Conservation (phyloP, 495 filamentous ascomycete species). For the Podospora comata region DNA sequence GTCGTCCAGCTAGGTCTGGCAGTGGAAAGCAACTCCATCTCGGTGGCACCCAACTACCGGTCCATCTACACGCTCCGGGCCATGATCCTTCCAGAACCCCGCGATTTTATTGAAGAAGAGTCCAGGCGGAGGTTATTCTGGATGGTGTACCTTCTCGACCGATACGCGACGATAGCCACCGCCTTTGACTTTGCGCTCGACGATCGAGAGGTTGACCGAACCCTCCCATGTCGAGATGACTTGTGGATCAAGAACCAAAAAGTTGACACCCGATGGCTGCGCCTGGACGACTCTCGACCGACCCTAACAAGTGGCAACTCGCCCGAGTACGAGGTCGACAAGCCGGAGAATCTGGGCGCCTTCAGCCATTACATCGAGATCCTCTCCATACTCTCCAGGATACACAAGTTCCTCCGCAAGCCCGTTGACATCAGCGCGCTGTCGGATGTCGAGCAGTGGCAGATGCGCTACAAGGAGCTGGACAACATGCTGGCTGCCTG, state of each 20-base stretch:
- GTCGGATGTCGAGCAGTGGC: slow-evolving; percentile 84
- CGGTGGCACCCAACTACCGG: slow-evolving; percentile 66
- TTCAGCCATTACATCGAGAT: slow-evolving; percentile 87
- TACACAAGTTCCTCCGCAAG: slow-evolving; percentile 80
- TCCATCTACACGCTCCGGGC: slow-evolving; percentile 84
- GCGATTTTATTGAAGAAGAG: slow-evolving; percentile 86
- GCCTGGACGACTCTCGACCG: slow-evolving; percentile 44
- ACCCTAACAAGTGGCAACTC: slow-evolving; percentile 20
- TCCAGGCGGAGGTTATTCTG: slow-evolving; percentile 79
- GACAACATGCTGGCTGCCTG: slow-evolving; percentile 73
- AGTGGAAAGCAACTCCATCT: slow-evolving; percentile 71
- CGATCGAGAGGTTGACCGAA: slow-evolving; percentile 83
- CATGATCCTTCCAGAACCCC: slow-evolving; percentile 74
- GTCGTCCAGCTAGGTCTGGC: slow-evolving; percentile 82
- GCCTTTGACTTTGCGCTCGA: slow-evolving; percentile 86
- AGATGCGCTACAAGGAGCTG: slow-evolving; percentile 77
- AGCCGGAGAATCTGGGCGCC: slow-evolving; percentile 75
- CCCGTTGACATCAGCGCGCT: slow-evolving; percentile 83
- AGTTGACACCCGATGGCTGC: slow-evolving; percentile 81
- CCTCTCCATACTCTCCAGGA: slow-evolving; percentile 76
- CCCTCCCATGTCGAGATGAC: slow-evolving; percentile 80
- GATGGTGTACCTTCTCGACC: slow-evolving; percentile 87
- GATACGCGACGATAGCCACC: slow-evolving; percentile 83
- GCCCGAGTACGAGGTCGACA: slow-evolving; percentile 61
- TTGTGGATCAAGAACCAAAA: slow-evolving; percentile 78